Evolutionary conservation across 305 asterid genomes (phyloP), one percentile per base, ranked within the genome.

Genomic region (Fraxinus albicans): DNA sequence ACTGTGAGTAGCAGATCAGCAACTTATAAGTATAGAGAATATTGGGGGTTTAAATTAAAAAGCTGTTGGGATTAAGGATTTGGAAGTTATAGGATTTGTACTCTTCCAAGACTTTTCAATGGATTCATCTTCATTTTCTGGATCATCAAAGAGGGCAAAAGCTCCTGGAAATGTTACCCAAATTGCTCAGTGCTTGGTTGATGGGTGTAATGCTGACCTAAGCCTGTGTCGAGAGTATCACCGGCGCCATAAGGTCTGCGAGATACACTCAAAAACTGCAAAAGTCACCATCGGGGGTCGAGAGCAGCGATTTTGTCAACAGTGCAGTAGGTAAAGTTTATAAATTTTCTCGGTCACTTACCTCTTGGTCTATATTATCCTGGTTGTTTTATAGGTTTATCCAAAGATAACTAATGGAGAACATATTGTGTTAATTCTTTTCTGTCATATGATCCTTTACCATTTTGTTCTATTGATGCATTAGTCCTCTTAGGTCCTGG

Each of bases 221-320:
- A 83, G 85, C 81, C 82, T 89, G 63, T 89, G 80, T 78, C 88
- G 88, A 58, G 91, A 89, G 65, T 89, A 89, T 79, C 87, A 89
- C 69, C 88, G 86, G 85, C 88, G 90, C 83, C 92, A 89, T 81
- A 89, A 86, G 85, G 92, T 89, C 29, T 89, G 91, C 63, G 92
- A 86, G 82, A 82, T 82, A 83, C 92, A 89, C 86, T 89, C 92
- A 19, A 89, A 89, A 82, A 88, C 91, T 23, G 77, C 91, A 29
- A 88, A 81, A 73, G 92, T 88, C 19, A 88, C 83, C 58, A 89
- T 89, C 10, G 87, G 87, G 58, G 91, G 92, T 73, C 84, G 88
- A 47, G 91, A 88, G 76, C 91, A 89, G 69, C 84, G 91, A 79
- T 88, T 88, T 84, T 89, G 92, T 55, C 92, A 89, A 89, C 92